Percentiles rank a stretch among this genome's conserved stretches.
Conservation (phyloP, 2,329 filamentous ascomycete species). For the Aspergillus sclerotialis region DNA sequence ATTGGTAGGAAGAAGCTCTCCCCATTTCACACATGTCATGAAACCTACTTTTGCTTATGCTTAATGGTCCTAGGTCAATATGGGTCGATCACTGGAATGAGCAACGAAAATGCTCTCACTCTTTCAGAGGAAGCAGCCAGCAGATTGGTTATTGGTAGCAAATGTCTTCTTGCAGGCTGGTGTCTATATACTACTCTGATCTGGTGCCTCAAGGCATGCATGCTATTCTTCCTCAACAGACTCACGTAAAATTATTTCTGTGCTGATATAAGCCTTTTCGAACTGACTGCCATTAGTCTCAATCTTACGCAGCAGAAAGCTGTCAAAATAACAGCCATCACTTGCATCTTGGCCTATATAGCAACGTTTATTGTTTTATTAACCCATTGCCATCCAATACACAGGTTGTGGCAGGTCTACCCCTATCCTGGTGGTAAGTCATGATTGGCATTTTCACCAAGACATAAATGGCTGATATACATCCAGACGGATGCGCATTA, state of each 20-base stretch:
- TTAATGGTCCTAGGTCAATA: too few relatives aligned
- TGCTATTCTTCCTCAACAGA: conserved; percentile 39
- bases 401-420: conserved; percentile 35
- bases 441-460: too few relatives aligned
- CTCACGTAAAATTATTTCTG: conserved; percentile 29
- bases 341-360: conserved; percentile 25
- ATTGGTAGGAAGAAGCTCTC: conserved; percentile 8
- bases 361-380: conserved; percentile 29
- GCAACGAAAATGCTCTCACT: conserved; percentile 21
- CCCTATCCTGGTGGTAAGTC: conserved; percentile 34
- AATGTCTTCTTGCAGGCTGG: conserved; percentile 32
- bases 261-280: not conserved
- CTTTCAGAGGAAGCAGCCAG: conserved; percentile 24
- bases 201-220: conserved; percentile 38
- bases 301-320: conserved; percentile 32
- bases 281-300: conserved; percentile 19
- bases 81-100: conserved; percentile 35
- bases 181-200: conserved; percentile 37
- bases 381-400: conserved; percentile 32
- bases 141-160: conserved; percentile 26
- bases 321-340: conserved; percentile 28
- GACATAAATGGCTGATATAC: too few relatives aligned
- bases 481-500: too few relatives aligned
- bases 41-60: too few relatives aligned
- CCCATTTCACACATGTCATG: conserved; percentile 1